A percentile compares a stretch with the other conserved stretches of the same genome.
Evolutionary conservation across 1,139 yeast genomes (phyloP).

Genomic region (Scheffersomyces illinoinensis): DNA sequence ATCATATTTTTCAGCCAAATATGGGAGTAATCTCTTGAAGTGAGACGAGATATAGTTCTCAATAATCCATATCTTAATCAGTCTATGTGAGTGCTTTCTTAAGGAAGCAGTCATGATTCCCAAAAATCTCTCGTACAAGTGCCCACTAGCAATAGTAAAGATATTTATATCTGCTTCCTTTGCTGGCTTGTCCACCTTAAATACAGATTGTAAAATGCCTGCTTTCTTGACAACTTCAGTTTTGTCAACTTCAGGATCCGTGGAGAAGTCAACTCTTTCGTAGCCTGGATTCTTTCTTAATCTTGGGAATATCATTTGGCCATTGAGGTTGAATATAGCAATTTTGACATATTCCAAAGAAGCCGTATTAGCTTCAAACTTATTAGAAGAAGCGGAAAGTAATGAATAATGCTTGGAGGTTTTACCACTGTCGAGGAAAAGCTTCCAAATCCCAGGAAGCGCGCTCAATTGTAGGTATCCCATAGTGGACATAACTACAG

Average conservation of each 20-base stretch:
- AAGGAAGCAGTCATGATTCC: conserved; percentile 82
- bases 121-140: conserved; percentile 68
- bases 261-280: conserved; percentile 18
- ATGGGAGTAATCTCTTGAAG: conserved; percentile 61
- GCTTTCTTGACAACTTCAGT: neutral
- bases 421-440: conserved; percentile 44
- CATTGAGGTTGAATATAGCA: conserved; percentile 43
- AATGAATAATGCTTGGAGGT: conserved; percentile 43
- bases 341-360: conserved; percentile 20
- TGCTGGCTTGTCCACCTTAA: conserved; percentile 1
- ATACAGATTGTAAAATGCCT: neutral
- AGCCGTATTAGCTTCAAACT: conserved; percentile 25
- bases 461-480: conserved; percentile 79
- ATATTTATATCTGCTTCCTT: conserved; percentile 67
- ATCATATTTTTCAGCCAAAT: conserved; percentile 55
- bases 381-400: conserved; percentile 33
- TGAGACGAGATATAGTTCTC: conserved; percentile 76
- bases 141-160: conserved; percentile 82
- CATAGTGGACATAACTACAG: conserved; percentile 67
- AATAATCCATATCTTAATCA: conserved; percentile 84
- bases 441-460: conserved; percentile 65
- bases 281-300: conserved; percentile 44
- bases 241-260: neutral
- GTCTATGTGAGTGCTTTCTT: conserved; percentile 56
- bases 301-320: conserved; percentile 40